Conservation (phyloP, 768 basidiomycete genomes). For the Tylopilus vinaceipallidus region DNA sequence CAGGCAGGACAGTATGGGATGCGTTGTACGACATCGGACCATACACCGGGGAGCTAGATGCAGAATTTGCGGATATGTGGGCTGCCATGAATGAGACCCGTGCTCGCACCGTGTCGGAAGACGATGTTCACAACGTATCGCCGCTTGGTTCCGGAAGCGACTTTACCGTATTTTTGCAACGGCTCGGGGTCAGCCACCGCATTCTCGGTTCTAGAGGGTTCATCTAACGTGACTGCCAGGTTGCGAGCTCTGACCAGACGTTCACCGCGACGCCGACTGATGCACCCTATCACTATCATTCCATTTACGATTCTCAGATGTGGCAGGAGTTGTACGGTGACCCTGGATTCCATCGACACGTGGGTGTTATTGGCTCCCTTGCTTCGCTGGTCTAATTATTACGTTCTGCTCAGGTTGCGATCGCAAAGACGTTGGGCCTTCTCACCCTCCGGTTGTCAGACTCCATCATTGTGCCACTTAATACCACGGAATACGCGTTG, state of each 20-base stretch:
- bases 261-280: constrained; percentile 41
- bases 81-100: constrained; percentile 31
- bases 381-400: background rate
- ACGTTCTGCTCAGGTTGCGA: constrained; percentile 44
- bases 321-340: constrained; percentile 81
- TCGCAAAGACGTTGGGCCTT: constrained; percentile 65
- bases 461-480: constrained; percentile 63
- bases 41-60: constrained; percentile 41
- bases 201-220: background rate
- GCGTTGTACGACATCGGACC: constrained; percentile 54
- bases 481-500: constrained; percentile 71
- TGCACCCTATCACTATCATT: constrained; percentile 71
- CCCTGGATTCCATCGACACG: constrained; percentile 71
- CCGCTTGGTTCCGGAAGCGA: constrained; percentile 84
- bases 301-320: constrained; percentile 65
- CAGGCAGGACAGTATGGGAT: constrained; percentile 55
- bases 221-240: constrained; percentile 15
- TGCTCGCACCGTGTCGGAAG: constrained; percentile 16
- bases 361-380: constrained; percentile 30
- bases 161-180: constrained; percentile 88
- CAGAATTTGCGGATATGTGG: constrained; percentile 41
- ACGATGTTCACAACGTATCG: constrained; percentile 41
- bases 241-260: constrained; percentile 33
- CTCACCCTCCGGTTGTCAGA: constrained; percentile 57
- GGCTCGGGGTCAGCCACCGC: constrained; percentile 51